phyloP scores from a whole-genome alignment of 129 eudicot genomes.

The Pulicaria dysenterica region DNA sequence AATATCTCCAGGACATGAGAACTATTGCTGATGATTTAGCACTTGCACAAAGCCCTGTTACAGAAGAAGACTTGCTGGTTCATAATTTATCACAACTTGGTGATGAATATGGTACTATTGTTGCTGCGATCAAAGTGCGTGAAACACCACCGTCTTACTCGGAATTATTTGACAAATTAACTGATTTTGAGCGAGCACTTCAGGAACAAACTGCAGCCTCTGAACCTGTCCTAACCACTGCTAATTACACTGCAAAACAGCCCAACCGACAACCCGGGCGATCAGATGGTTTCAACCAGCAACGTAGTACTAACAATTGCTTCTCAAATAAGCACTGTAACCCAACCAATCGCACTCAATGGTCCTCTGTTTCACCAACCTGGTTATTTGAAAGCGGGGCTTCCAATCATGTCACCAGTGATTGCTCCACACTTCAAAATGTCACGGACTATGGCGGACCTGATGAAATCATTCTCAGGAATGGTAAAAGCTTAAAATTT shows the following conservation, averaged over 20 bases:
- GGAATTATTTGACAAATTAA: not conserved
- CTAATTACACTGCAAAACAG: constrained; percentile 3
- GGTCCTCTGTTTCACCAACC: constrained; percentile 6
- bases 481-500: not conserved
- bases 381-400: not conserved
- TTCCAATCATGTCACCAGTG: not conserved
- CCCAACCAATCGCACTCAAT: not conserved
- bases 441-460: not conserved
- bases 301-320: not conserved
- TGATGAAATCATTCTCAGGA: not conserved
- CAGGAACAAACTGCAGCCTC: not conserved
- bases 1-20: constrained; percentile 5
- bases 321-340: not conserved
- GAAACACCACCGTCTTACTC: not conserved
- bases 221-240: not conserved
- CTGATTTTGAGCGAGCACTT: constrained; percentile 16
- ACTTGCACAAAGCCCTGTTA: not conserved
- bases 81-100: not conserved
- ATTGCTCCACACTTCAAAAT: not conserved
- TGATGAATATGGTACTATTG: not conserved
- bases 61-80: not conserved
- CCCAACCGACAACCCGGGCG: not conserved
- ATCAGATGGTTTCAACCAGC: constrained; percentile 14
- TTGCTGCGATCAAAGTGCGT: constrained; percentile 4
- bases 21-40: not conserved